phyloP scores from a whole-genome alignment of 495 filamentous ascomycete species.

The Lichina pygmaea region DNA sequence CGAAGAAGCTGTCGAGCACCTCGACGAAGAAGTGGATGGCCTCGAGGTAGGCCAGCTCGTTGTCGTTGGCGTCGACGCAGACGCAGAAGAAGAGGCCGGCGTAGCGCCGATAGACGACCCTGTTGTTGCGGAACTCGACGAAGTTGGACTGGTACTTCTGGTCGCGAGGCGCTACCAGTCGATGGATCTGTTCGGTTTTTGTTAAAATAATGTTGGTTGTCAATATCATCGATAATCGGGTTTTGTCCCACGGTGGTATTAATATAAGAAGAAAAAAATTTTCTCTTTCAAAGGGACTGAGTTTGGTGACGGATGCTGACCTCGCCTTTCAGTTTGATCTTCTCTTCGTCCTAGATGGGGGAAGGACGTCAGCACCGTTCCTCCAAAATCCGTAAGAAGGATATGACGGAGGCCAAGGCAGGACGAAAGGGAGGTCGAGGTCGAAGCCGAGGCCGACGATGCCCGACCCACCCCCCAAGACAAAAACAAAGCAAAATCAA shows the following conservation, averaged over 20 bases:
- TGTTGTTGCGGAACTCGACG: conserved; percentile 77
- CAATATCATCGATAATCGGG: too few relatives aligned
- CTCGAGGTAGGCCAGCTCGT: conserved; percentile 89
- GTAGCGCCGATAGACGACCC: conserved; percentile 91
- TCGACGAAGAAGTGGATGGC: conserved; percentile 99
- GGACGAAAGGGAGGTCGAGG: too few relatives aligned
- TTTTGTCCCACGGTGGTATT: too few relatives aligned
- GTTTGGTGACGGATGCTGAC: conserved; percentile 2
- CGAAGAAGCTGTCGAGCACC: conserved; percentile 93
- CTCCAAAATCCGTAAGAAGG: too few relatives aligned
- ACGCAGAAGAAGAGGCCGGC: conserved; percentile 96
- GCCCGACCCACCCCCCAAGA: neutral
- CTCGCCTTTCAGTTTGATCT: conserved; percentile 87
- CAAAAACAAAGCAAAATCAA: too few relatives aligned
- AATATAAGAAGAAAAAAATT: neutral
- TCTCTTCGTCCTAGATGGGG: conserved; percentile 50
- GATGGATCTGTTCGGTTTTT: conserved; percentile 40
- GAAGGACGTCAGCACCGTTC: too few relatives aligned
- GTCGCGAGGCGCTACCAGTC: conserved; percentile 85
- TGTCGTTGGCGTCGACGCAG: conserved; percentile 96
- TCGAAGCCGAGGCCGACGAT: neutral
- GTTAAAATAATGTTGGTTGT: neutral
- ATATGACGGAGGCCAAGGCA: too few relatives aligned
- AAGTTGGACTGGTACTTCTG: conserved; percentile 99
- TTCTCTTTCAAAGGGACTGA: neutral